A percentile compares a stretch with the other conserved stretches of the same genome.
phyloP scores from a whole-genome alignment of 176 grass and related monocot genomes.

The Oryza coarctata region DNA sequence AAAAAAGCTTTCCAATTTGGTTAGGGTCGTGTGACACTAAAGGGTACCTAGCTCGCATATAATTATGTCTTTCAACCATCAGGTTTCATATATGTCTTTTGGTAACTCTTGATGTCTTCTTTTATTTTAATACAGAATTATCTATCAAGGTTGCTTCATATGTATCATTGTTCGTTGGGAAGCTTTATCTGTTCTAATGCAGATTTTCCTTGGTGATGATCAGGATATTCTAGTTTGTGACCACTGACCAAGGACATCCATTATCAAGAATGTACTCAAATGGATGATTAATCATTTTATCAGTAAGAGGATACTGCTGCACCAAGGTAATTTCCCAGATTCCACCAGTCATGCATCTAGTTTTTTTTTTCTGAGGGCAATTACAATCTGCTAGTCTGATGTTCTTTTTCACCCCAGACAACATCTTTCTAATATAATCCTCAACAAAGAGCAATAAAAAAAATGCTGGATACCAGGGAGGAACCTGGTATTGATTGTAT shows the following conservation, averaged over 20 bases:
- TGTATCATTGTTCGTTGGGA: not conserved
- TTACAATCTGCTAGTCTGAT: not conserved
- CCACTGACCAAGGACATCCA: not conserved
- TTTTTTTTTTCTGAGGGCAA: slow-evolving; percentile 1
- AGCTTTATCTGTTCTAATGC: too few species aligned
- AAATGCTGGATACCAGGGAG: too few species aligned
- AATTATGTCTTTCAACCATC: not conserved
- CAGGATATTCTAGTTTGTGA: not conserved
- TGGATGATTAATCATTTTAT: slow-evolving; percentile 9
- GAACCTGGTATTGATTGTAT: too few species aligned
- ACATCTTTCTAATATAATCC: not conserved
- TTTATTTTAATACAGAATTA: not conserved
- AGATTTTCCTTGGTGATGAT: slow-evolving; percentile 16
- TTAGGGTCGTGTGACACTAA: not conserved
- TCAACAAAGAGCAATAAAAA: slow-evolving; percentile 1
- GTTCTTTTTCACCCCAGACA: slow-evolving; percentile 14
- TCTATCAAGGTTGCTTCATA: not conserved
- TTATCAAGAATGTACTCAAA: not conserved
- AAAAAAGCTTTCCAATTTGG: not conserved
- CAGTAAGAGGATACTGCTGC: not conserved
- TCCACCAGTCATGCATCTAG: not conserved
- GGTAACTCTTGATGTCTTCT: not conserved
- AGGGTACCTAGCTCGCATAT: not conserved
- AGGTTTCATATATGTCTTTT: not conserved
- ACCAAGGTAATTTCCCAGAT: not conserved